Conservation (phyloP, 1,284 basidiomycete species). For the Cystobasidium slooffiae region DNA sequence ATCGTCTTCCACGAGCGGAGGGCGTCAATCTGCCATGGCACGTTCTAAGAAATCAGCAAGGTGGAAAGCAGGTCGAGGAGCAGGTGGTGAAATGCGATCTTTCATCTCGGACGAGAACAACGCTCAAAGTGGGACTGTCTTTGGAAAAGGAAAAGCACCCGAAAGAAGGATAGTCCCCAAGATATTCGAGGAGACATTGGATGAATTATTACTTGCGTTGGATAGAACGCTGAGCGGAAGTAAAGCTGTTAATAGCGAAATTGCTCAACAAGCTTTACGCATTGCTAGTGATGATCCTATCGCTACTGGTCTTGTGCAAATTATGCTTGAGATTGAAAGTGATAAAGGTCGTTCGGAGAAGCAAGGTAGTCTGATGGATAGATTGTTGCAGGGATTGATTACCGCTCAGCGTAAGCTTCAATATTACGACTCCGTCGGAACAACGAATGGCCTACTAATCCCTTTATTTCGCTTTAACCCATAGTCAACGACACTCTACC, state of each 20-base stretch:
- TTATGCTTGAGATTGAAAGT: constrained; percentile 77
- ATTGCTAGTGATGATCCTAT: constrained; percentile 35
- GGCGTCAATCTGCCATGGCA: constrained; percentile 57
- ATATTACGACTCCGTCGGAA: constrained; percentile 39
- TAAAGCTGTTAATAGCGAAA: constrained; percentile 2
- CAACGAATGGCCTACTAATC: not conserved
- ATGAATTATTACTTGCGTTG: constrained; percentile 64
- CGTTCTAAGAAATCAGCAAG: constrained; percentile 69
- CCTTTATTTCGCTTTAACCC: not conserved
- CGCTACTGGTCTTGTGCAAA: constrained; percentile 59
- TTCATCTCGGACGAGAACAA: constrained; percentile 13
- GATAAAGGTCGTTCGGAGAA: constrained; percentile 66
- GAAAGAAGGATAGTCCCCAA: constrained; percentile 59
- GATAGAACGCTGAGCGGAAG: constrained; percentile 35
- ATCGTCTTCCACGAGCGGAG: constrained; percentile 39
- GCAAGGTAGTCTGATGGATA: constrained; percentile 77
- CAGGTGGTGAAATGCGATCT: constrained; percentile 28
- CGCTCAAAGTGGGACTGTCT: constrained; percentile 25
- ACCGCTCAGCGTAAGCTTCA: constrained; percentile 68
- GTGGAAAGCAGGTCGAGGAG: constrained; percentile 55
- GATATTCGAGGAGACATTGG: constrained; percentile 64
- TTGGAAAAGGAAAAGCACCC: constrained; percentile 57
- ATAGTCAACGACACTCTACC: constrained; percentile 46
- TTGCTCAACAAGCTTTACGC: constrained; percentile 15
- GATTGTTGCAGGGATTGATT: constrained; percentile 77